Base-by-base conservation (phyloP, 805 yeast genomes). In the Candida bentonensis region DNA sequence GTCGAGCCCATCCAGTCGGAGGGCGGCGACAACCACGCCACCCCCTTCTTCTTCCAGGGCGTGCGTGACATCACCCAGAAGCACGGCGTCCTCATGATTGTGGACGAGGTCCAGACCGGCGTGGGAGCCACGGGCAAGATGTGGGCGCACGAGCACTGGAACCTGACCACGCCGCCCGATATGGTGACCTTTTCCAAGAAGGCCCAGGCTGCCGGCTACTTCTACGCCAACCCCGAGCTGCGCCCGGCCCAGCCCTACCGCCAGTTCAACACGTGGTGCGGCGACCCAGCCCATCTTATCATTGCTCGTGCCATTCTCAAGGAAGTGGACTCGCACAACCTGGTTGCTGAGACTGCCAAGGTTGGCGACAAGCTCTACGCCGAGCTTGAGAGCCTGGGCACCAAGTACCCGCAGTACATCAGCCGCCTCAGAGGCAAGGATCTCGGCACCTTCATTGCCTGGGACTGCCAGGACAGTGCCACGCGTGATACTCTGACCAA, bases 201-300 rank as follows among this genome's bases (percentile, higher is more conserved):
- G 71, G 82, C 82, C 73, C 94, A 84, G 69, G 73, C 87, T 45
- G 94, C 94, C 36, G 94, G 94, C 47, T 84, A 77, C 73, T 83
- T 73, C 73, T 84, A 78, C 77, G 77, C 74, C 55, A 76, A 79
- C 65, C 78, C 82, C 41, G 79, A 77, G 55, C 65, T 83, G 48
- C 70, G 79, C 53, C 94, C 94, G 57, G 70, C 76, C 63, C 62
- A 65, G 57, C 78, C 94, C n/a, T 83, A 80, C 73, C 77, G 94
- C 63, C 94, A 84, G 70, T 83, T 83, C 74, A 83, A 83, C 77
- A 83, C 94, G 47, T 83, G 94, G 94, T 82, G 89, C 67, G 94
- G 94, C 56, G 94, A 83, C 66, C 88, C 94, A 61, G 80, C 87
- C 47, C 77, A 79, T 65, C 73, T 82, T 61, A 67, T 83, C 55